Conservation (phyloP, 495 filamentous ascomycete genomes). For the Gamarada debralockiae region DNA sequence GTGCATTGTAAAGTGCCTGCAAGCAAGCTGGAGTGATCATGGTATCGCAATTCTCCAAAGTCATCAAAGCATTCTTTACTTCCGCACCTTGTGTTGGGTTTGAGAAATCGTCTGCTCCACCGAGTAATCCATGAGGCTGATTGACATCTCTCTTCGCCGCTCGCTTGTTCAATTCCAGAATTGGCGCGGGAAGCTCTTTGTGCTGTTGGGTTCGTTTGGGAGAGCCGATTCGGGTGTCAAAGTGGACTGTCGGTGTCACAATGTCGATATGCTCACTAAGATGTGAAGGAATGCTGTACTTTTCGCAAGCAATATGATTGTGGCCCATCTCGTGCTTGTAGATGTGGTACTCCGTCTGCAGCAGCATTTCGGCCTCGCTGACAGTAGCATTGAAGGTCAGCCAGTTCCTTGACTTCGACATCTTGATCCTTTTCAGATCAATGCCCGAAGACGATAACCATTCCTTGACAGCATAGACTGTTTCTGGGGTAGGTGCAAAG, state of each 20-base stretch:
- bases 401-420: slow-evolving; percentile 20
- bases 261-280: slow-evolving; percentile 16
- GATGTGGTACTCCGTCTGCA: slow-evolving; percentile 21
- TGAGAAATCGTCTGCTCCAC: slow-evolving; percentile 8
- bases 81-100: slow-evolving; percentile 30
- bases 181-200: slow-evolving; percentile 8
- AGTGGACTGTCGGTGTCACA: slow-evolving; percentile 20
- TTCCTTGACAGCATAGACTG: slow-evolving; percentile 23
- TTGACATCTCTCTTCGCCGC: not conserved
- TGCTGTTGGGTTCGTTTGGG: slow-evolving; percentile 6
- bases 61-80: slow-evolving; percentile 26
- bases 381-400: slow-evolving; percentile 18
- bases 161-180: slow-evolving; percentile 15
- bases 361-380: slow-evolving; percentile 20
- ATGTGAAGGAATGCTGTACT: slow-evolving; percentile 9
- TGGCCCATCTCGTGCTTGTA: slow-evolving; percentile 4
- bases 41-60: slow-evolving; percentile 30
- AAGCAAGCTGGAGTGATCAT: slow-evolving; percentile 32
- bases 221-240: slow-evolving; percentile 13
- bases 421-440: slow-evolving; percentile 6
- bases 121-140: slow-evolving; percentile 8
- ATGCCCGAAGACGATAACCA: slow-evolving; percentile 21
- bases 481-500: slow-evolving; percentile 40
- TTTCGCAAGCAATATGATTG: slow-evolving; percentile 13
- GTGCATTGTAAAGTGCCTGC: slow-evolving; percentile 26